Evolutionary conservation across 179 eudicot species (phyloP).

Genomic region (Dionaea muscipula): DNA sequence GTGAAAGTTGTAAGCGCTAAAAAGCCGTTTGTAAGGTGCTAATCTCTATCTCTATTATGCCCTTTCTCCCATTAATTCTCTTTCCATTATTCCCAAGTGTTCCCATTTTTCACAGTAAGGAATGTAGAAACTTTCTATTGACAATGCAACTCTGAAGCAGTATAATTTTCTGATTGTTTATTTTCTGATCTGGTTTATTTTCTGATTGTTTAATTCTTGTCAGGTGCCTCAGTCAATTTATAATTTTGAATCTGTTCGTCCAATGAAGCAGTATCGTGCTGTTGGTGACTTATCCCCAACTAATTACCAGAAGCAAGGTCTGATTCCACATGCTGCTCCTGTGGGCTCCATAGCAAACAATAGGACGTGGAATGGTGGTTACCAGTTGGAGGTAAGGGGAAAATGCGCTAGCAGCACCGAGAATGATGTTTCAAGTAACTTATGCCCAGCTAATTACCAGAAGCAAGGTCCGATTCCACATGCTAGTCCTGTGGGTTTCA

Average conservation of each 20-base stretch:
- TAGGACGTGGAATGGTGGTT: slow-evolving; percentile 41
- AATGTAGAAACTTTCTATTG: too few species aligned
- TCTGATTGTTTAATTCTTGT: slow-evolving; percentile 6
- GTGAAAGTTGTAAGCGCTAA: not conserved
- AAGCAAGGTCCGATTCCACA: slow-evolving; percentile 33
- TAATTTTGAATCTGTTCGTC: slow-evolving; percentile 29
- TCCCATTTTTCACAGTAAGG: not conserved
- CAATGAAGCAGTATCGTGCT: slow-evolving; percentile 28
- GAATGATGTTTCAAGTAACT: slow-evolving; percentile 27
- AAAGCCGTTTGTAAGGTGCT: not conserved
- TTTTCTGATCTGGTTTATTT: not conserved
- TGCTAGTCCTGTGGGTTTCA: slow-evolving; percentile 30
- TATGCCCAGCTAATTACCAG: slow-evolving; percentile 28
- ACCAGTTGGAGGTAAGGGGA: slow-evolving; percentile 19
- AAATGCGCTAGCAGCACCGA: slow-evolving; percentile 29
- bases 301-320: slow-evolving; percentile 34
- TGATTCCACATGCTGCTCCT: slow-evolving; percentile 25
- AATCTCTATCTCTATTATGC: not conserved
- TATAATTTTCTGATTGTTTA: not conserved
- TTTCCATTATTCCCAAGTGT: not conserved
- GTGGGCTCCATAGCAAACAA: slow-evolving; percentile 30
- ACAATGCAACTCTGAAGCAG: not conserved
- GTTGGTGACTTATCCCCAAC: slow-evolving; percentile 27
- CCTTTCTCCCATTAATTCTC: not conserved
- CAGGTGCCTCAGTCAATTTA: slow-evolving; percentile 34